phyloP scores from a whole-genome alignment of 2,329 filamentous ascomycete species.

The Sodiomyces alkalinus region DNA sequence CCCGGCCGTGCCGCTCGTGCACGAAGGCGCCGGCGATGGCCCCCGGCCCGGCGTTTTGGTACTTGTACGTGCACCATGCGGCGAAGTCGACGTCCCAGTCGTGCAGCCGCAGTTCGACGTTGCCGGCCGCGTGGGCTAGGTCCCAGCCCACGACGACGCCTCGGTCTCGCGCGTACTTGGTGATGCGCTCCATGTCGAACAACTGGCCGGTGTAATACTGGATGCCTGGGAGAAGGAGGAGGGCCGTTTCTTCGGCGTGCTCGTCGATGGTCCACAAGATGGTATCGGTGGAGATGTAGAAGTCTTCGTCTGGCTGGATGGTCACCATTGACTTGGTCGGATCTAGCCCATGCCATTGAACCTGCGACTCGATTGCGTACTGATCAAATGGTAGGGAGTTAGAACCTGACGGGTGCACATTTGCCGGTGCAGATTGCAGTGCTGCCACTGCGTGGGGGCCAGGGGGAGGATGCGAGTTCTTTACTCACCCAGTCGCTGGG shows the following conservation, averaged over 20 bases:
- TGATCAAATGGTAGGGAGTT: too few relatives aligned
- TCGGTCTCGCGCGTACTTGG: slow-evolving; percentile 49
- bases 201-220: slow-evolving; percentile 73
- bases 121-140: slow-evolving; percentile 62
- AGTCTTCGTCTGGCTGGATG: slow-evolving; percentile 47
- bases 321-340: slow-evolving; percentile 56
- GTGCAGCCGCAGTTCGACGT: slow-evolving; percentile 55
- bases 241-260: slow-evolving; percentile 48
- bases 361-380: slow-evolving; percentile 75
- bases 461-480: background rate
- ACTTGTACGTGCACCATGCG: slow-evolving; percentile 76
- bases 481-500: slow-evolving; percentile 60
- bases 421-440: too few relatives aligned
- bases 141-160: slow-evolving; percentile 62
- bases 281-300: slow-evolving; percentile 46
- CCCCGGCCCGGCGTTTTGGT: slow-evolving; percentile 63
- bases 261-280: slow-evolving; percentile 53
- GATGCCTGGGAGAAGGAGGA: slow-evolving; percentile 61
- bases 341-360: slow-evolving; percentile 53
- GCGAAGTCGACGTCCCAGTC: slow-evolving; percentile 75
- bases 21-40: slow-evolving; percentile 60
- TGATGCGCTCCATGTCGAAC: slow-evolving; percentile 61
- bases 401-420: too few relatives aligned
- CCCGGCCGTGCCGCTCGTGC: slow-evolving; percentile 48
- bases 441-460: background rate